Percentiles rank a stretch among this genome's conserved stretches.
Conservation (phyloP, 257 asterid species). For the Plantago ovata region DNA sequence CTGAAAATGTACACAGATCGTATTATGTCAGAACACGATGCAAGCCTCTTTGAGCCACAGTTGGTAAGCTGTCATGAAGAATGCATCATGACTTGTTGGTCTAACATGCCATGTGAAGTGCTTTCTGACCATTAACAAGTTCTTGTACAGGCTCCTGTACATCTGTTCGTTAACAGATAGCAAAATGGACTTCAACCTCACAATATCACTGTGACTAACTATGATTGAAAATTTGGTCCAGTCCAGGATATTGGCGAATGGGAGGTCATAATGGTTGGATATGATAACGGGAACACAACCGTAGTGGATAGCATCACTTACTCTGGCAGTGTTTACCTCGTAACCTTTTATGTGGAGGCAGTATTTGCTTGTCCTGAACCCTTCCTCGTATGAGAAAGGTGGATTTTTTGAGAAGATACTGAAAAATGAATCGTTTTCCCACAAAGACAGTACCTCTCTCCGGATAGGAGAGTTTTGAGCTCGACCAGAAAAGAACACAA, state of each 20-base stretch:
- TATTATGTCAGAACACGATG: conserved; percentile 21
- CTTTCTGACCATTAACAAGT: conserved; percentile 47
- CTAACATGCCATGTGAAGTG: conserved; percentile 63
- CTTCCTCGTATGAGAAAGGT: conserved; percentile 56
- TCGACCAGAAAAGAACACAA: conserved; percentile 72
- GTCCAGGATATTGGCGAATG: conserved; percentile 60
- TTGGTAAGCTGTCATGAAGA: conserved; percentile 76
- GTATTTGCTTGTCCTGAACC: conserved; percentile 63
- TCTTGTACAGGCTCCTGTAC: conserved; percentile 45
- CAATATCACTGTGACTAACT: conserved; percentile 44
- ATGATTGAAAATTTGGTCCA: conserved; percentile 70
- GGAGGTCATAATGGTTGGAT: conserved; percentile 78
- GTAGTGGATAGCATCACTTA: conserved; percentile 67
- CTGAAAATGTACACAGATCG: not conserved
- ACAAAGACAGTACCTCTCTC: conserved; percentile 38
- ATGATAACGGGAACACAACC: conserved; percentile 76
- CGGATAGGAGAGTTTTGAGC: conserved; percentile 56
- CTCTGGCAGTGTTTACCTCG: conserved; percentile 83
- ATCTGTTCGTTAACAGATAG: conserved; percentile 39
- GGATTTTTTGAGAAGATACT: conserved; percentile 48
- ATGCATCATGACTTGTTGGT: conserved; percentile 53
- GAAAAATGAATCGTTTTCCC: conserved; percentile 57
- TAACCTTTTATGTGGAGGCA: conserved; percentile 82
- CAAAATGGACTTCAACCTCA: conserved; percentile 40
- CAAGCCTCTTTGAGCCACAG: conserved; percentile 70